Evolutionary conservation across 768 basidiomycete species (phyloP).

Genomic region (Sistotremastrum niveocremeum): DNA sequence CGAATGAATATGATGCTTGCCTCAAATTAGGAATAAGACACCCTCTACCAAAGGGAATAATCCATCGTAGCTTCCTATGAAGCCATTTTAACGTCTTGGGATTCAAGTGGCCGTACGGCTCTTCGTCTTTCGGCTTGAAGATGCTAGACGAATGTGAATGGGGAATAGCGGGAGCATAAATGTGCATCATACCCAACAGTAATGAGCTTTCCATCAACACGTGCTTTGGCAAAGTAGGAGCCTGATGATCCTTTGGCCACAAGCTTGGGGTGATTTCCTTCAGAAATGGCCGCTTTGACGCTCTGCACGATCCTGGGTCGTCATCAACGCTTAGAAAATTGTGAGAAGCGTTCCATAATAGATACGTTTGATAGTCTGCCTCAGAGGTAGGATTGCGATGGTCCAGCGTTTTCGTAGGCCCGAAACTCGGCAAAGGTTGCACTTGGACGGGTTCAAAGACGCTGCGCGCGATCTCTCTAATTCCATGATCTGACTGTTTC

Average conservation of each 20-base stretch:
- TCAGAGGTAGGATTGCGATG: constrained; percentile 67
- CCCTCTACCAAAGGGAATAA: constrained; percentile 80
- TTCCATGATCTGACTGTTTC: constrained; percentile 35
- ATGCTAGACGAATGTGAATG: constrained; percentile 32
- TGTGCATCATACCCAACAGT: constrained; percentile 46
- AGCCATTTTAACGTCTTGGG: constrained; percentile 92
- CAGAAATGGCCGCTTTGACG: constrained; percentile 53
- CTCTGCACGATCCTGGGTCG: constrained; percentile 42
- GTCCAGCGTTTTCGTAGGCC: constrained; percentile 66
- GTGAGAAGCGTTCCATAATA: constrained; percentile 3
- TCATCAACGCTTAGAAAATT: constrained; percentile 5
- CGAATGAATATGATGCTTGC: constrained; percentile 20
- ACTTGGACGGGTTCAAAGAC: constrained; percentile 49
- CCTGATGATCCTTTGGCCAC: constrained; percentile 83
- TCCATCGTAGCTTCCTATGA: constrained; percentile 78
- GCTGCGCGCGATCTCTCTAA: constrained; percentile 65
- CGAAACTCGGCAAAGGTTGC: constrained; percentile 3
- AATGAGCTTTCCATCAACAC: constrained; percentile 59
- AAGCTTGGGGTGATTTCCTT: constrained; percentile 82
- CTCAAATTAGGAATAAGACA: constrained; percentile 86
- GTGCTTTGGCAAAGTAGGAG: constrained; percentile 83
- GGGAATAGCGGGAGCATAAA: not conserved
- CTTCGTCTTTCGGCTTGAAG: constrained; percentile 87
- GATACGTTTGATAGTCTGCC: constrained; percentile 57
- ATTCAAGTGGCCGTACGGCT: constrained; percentile 79